These are phyloP conservation scores for Colletotrichum sp. DNA, from an alignment of 2,329 filamentous ascomycete genomes.

Conservation along the genomic window DNA sequence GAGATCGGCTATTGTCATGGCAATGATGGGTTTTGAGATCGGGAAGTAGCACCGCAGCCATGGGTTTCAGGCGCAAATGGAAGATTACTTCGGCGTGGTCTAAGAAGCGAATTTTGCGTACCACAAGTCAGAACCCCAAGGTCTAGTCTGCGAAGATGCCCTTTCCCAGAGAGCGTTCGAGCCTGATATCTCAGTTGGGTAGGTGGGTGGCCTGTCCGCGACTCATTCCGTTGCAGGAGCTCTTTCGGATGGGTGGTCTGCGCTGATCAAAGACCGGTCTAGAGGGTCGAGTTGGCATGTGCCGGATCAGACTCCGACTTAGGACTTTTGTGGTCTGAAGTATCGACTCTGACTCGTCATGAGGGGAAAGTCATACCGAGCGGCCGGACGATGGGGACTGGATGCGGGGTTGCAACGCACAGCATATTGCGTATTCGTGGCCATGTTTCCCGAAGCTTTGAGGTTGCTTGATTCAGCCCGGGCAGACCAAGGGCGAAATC, in stretches of 20 bases:
- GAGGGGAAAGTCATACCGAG: background rate
- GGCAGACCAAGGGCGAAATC: background rate
- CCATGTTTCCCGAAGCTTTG: background rate
- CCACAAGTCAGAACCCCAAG: background rate
- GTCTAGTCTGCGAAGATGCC: background rate
- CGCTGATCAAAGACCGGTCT: background rate
- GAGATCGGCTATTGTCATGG: background rate
- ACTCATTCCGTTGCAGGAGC: background rate
- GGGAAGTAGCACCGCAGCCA: background rate
- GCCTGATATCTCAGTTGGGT: background rate
- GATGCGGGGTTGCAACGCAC: background rate
- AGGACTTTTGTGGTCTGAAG: background rate
- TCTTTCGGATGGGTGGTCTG: background rate
- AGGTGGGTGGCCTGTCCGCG: background rate
- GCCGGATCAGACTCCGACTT: background rate
- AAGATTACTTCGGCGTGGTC: background rate
- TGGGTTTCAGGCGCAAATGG: background rate
- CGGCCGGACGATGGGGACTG: background rate
- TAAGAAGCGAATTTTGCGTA: background rate
- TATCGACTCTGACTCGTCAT: background rate
- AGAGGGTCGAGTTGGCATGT: background rate
- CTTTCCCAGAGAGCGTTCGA: background rate
- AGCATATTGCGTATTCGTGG: background rate
- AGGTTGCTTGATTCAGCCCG: background rate
- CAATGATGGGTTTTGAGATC: background rate